Percentiles rank a stretch among this genome's conserved stretches.
Evolutionary conservation across 345 rosid genomes (phyloP).

Genomic region (Boechera divaricarpa): DNA sequence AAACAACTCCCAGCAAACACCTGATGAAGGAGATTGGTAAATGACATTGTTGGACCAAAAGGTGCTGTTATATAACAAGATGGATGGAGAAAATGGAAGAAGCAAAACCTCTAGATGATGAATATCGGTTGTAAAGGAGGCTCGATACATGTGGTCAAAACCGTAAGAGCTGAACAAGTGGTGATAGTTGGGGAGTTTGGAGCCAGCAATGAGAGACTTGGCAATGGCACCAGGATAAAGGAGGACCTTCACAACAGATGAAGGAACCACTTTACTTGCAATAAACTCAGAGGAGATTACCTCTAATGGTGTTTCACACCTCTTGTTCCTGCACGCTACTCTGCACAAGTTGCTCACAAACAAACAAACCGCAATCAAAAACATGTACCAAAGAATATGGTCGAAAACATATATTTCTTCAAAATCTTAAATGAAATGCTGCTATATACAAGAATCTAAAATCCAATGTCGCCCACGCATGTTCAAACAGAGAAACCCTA

Average conservation of each 20-base stretch:
- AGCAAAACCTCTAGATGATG: constrained; percentile 70
- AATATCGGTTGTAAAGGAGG: constrained; percentile 48
- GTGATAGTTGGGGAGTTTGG: constrained; percentile 48
- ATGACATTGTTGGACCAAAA: background rate
- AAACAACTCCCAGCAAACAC: constrained; percentile 81
- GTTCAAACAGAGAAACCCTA: constrained; percentile 24
- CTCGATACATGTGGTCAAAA: constrained; percentile 37
- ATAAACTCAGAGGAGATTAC: constrained; percentile 65
- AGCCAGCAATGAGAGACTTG: constrained; percentile 46
- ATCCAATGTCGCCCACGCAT: background rate
- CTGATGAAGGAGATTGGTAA: constrained; percentile 44
- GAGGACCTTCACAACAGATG: constrained; percentile 57
- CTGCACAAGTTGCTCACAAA: constrained; percentile 43
- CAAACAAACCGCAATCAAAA: background rate
- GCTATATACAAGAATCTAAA: background rate
- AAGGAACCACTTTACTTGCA: constrained; percentile 59
- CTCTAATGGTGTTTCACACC: constrained; percentile 72
- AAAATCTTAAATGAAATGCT: background rate
- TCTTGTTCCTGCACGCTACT: constrained; percentile 71
- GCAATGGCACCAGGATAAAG: constrained; percentile 81
- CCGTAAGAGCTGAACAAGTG: constrained; percentile 50
- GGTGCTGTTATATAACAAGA: background rate
- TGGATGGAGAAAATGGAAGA: background rate
- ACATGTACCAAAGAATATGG: background rate
- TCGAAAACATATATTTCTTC: constrained; percentile 2